Conservation (phyloP, 192 early-diverging fungal species). For the Backusella parvicylindrica region DNA sequence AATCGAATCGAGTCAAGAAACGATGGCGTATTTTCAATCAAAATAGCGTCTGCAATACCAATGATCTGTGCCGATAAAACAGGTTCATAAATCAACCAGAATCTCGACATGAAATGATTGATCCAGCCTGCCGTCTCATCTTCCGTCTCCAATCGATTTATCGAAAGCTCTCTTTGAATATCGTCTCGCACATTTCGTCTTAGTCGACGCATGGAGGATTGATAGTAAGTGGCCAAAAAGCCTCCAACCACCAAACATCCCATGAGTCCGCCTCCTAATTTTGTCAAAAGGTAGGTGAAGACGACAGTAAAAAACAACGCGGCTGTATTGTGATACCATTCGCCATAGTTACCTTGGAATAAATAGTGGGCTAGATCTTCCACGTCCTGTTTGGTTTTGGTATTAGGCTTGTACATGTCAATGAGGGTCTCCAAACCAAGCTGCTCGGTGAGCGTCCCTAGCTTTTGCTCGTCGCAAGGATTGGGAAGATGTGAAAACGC, state of each 20-base stretch:
- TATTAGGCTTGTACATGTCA: constrained; percentile 3
- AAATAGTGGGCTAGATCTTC: constrained; percentile 24
- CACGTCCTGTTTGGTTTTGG: neutral
- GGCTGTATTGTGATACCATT: constrained; percentile 36
- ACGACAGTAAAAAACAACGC: constrained; percentile 24
- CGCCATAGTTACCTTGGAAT: constrained; percentile 33
- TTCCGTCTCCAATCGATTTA: constrained; percentile 42
- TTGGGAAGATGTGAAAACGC: constrained; percentile 29
- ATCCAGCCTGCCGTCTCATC: constrained; percentile 83
- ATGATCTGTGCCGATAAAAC: constrained; percentile 72
- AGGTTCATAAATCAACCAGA: constrained; percentile 91
- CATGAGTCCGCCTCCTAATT: constrained; percentile 29
- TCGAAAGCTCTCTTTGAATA: constrained; percentile 59
- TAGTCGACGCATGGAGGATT: constrained; percentile 65
- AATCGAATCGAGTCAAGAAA: constrained; percentile 77
- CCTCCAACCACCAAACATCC: constrained; percentile 36
- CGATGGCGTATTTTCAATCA: constrained; percentile 70
- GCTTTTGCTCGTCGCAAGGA: constrained; percentile 21
- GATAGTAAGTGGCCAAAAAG: constrained; percentile 64
- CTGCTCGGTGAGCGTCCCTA: neutral
- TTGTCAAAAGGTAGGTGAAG: constrained; percentile 24
- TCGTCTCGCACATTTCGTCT: constrained; percentile 67
- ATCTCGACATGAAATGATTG: constrained; percentile 75
- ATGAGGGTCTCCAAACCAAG: constrained; percentile 5
- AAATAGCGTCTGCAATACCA: constrained; percentile 63